phyloP scores from a whole-genome alignment of 495 filamentous ascomycete genomes.

The Chaetomium fimeti region DNA sequence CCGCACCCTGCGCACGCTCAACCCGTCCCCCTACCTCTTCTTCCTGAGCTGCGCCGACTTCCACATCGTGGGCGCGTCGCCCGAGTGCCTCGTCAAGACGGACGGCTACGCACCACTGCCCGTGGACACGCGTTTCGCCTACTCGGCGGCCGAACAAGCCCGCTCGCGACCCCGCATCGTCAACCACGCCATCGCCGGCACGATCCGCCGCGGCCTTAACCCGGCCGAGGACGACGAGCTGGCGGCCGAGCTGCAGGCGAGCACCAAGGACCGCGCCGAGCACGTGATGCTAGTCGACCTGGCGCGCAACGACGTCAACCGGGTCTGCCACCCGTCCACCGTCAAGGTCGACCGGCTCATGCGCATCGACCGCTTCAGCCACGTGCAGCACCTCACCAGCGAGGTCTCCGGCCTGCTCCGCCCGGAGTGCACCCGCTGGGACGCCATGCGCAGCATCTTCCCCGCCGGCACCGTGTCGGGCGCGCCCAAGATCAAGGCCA shows the following conservation, averaged over 20 bases:
- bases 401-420: conserved; percentile 89
- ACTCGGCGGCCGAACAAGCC: conserved; percentile 26
- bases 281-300: conserved; percentile 99
- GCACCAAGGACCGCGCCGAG: conserved; percentile 91
- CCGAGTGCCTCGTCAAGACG: conserved; percentile 88
- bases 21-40: conserved; percentile 95
- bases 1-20: conserved; percentile 89
- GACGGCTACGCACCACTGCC: conserved; percentile 50
- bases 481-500: conserved; percentile 91
- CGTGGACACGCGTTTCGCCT: conserved; percentile 31
- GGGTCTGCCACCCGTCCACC: conserved; percentile 86
- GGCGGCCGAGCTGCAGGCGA: conserved; percentile 71
- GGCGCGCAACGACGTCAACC: conserved; percentile 93
- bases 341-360: conserved; percentile 89
- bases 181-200: conserved; percentile 96
- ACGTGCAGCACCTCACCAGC: conserved; percentile 94
- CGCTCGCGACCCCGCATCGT: conserved; percentile 70
- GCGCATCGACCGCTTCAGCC: conserved; percentile 93
- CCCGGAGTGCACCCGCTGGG: conserved; percentile 81
- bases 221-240: conserved; percentile 76
- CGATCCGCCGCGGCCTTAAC: conserved; percentile 80
- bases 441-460: conserved; percentile 94
- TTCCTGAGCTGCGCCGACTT: conserved; percentile 88
- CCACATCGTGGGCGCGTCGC: conserved; percentile 91
- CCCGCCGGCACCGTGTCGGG: conserved; percentile 92